Percentiles rank a stretch among this genome's conserved stretches.
These are phyloP conservation scores for Kalanchoe fedtschenkoi DNA, from an alignment of 164 flowering plant genomes.

Conservation along the genomic window DNA sequence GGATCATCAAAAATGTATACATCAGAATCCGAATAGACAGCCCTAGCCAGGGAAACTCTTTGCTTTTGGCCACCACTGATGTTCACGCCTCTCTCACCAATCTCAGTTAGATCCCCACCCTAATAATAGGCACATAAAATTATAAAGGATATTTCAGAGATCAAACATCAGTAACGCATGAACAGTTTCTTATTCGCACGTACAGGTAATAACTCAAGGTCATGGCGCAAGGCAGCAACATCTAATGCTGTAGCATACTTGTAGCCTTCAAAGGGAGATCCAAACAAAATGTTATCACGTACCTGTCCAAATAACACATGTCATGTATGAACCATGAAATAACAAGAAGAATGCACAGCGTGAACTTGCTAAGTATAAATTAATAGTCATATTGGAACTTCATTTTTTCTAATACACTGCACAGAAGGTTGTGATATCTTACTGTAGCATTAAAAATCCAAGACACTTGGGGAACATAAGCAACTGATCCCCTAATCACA, in stretches of 20 bases:
- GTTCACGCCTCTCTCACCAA: constrained; percentile 98
- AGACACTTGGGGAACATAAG: constrained; percentile 95
- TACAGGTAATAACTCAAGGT: constrained; percentile 84
- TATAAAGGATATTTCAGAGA: neutral
- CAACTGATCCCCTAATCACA: constrained; percentile 73
- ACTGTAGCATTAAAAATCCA: constrained; percentile 99
- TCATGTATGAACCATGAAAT: neutral
- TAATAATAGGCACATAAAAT: constrained; percentile 11
- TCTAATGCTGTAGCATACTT: constrained; percentile 69
- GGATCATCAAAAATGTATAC: constrained; percentile 97
- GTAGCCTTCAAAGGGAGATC: constrained; percentile 52
- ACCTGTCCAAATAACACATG: constrained; percentile 37
- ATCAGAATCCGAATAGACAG: constrained; percentile 87
- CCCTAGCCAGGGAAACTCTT: constrained; percentile 97
- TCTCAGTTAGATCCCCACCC: constrained; percentile 99
- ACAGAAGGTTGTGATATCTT: constrained; percentile 19
- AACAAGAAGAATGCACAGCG: neutral
- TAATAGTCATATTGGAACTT: neutral
- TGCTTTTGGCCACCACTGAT: constrained; percentile 99
- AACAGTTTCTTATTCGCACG: constrained; percentile 15
- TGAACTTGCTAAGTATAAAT: neutral
- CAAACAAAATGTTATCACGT: constrained; percentile 88
- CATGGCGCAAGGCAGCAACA: constrained; percentile 82
- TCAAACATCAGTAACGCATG: neutral
- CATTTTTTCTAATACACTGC: neutral